These are phyloP conservation scores for Kodamaea sp. DNA, from an alignment of 1,139 yeast species.

Conservation along the genomic window DNA sequence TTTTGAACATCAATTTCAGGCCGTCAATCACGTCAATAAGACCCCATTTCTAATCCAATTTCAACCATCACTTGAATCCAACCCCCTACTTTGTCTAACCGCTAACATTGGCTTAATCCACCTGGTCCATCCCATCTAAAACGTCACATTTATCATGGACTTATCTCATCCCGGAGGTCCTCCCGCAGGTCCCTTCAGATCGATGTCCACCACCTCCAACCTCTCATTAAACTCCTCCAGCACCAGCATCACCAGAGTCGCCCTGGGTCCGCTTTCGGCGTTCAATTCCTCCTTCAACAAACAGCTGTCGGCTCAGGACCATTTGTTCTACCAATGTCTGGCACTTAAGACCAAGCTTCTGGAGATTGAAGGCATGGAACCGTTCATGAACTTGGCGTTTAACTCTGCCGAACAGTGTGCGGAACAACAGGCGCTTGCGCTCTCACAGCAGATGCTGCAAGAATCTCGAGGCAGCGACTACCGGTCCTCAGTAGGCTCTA, in stretches of 20 bases:
- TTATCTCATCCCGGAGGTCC: conserved; percentile 4
- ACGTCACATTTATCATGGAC: conserved; percentile 6
- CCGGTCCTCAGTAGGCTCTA: conserved; percentile 30
- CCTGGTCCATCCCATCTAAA: background rate
- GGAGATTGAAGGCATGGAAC: conserved; percentile 68
- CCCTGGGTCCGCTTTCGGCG: conserved; percentile 46
- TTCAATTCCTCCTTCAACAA: conserved; percentile 54
- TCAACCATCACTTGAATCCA: background rate
- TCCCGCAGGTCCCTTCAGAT: conserved; percentile 34
- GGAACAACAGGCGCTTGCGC: conserved; percentile 70
- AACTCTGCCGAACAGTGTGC: conserved; percentile 61
- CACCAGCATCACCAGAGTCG: conserved; percentile 37
- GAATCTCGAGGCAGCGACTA: conserved; percentile 22
- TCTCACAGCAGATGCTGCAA: conserved; percentile 38
- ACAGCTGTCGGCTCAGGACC: conserved; percentile 66
- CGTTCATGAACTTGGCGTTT: conserved; percentile 62
- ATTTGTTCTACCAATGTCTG: conserved; percentile 72
- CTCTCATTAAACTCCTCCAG: conserved; percentile 29
- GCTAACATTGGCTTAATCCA: no score
- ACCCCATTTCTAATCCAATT: no score
- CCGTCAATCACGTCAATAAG: no score
- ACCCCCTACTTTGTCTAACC: background rate
- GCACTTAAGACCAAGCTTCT: conserved; percentile 59
- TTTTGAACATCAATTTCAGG: no score
- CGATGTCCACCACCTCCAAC: conserved; percentile 39